Evolutionary conservation across 768 basidiomycete species (phyloP).

Genomic region (Mycena vitilis): DNA sequence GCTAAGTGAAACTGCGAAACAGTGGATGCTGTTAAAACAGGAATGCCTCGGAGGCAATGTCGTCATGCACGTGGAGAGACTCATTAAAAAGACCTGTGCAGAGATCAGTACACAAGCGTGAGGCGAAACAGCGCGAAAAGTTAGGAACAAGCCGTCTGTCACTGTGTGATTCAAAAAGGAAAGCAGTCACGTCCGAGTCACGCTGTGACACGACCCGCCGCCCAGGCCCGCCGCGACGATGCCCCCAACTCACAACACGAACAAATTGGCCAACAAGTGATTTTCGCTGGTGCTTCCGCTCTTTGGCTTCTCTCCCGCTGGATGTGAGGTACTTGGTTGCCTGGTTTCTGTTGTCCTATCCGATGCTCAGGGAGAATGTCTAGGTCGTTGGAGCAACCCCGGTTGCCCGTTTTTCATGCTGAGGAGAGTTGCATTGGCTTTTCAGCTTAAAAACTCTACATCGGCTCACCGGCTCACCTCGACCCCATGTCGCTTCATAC

Average conservation of each 20-base stretch:
- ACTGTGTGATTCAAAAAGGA: conserved; percentile 1
- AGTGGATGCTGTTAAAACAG: conserved; percentile 1
- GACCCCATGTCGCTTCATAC: conserved; percentile 38
- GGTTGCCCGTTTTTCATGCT: conserved; percentile 69
- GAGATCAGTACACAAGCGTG: not conserved
- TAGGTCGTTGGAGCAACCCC: conserved; percentile 6
- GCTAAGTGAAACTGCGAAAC: conserved; percentile 2
- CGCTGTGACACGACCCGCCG: too few relatives aligned
- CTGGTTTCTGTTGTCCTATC: not conserved
- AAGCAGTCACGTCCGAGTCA: not conserved
- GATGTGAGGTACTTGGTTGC: not conserved
- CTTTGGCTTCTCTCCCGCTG: not conserved
- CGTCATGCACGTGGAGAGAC: not conserved
- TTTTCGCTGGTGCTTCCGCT: too few relatives aligned
- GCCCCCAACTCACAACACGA: not conserved
- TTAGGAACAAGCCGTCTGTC: conserved; percentile 8
- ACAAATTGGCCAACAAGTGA: not conserved
- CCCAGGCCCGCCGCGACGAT: too few relatives aligned
- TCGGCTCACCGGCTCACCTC: conserved; percentile 23
- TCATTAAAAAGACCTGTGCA: not conserved
- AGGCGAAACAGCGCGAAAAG: too few relatives aligned
- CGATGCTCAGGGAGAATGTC: not conserved
- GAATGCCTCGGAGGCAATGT: not conserved
- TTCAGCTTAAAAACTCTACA: conserved; percentile 49
- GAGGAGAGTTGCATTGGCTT: conserved; percentile 67